Evolutionary conservation across 148 eudicot genomes (phyloP).

Genomic region (Arbutus unedo): DNA sequence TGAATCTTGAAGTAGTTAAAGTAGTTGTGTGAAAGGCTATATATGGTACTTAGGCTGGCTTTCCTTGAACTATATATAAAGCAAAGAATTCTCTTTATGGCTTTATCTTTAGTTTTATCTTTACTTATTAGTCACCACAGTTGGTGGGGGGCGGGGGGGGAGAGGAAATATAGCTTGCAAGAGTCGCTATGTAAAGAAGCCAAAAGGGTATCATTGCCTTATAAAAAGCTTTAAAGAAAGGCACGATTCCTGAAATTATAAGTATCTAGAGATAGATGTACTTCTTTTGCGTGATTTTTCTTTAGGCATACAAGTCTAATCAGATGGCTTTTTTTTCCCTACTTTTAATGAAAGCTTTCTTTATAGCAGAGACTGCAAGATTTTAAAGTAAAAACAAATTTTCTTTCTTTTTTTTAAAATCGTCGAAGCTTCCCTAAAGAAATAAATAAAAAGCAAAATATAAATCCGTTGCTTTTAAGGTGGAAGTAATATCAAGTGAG

Average conservation of each 20-base stretch:
- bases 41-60: not conserved
- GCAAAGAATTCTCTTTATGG: constrained; percentile 14
- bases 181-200: constrained; percentile 15
- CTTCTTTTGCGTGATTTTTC: not conserved
- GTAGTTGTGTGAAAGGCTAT: not conserved
- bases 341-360: not conserved
- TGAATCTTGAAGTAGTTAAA: not conserved
- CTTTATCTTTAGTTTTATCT: constrained; percentile 23
- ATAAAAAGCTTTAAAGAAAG: not conserved
- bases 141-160: not conserved
- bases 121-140: constrained; percentile 34
- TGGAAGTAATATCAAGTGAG: not conserved
- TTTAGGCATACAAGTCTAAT: not conserved
- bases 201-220: not conserved
- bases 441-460: not conserved
- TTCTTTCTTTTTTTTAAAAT: not conserved
- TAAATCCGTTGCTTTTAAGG: constrained; percentile 2
- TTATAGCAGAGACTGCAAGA: not conserved
- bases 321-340: not conserved
- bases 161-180: constrained; percentile 22
- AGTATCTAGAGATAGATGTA: not conserved
- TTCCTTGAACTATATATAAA: constrained; percentile 34
- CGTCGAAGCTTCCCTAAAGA: not conserved
- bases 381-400: not conserved
- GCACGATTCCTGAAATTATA: not conserved